These are phyloP conservation scores for Ophiostoma tasmaniense DNA, from an alignment of 2,329 filamentous ascomycete genomes.

Conservation along the genomic window DNA sequence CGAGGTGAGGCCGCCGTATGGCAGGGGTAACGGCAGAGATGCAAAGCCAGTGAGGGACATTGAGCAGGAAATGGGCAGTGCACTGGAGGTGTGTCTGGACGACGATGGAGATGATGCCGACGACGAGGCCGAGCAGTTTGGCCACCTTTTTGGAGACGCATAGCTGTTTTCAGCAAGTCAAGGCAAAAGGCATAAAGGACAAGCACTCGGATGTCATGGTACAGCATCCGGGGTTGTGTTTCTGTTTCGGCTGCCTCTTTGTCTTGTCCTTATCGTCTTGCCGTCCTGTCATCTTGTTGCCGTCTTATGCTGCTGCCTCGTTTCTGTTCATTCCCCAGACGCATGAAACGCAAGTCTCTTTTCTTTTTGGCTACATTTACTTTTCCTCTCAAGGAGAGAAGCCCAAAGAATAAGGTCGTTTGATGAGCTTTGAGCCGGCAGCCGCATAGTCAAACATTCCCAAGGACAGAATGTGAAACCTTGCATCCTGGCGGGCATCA, in stretches of 20 bases:
- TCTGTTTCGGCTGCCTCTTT: background rate
- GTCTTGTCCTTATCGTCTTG: background rate
- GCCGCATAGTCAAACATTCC: background rate
- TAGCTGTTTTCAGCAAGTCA: too few species aligned
- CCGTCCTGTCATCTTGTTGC: background rate
- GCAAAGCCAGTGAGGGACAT: background rate
- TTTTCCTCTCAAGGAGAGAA: too few species aligned
- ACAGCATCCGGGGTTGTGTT: background rate
- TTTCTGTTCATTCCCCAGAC: background rate
- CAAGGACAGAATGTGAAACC: background rate
- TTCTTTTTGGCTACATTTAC: too few species aligned
- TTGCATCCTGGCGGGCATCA: background rate
- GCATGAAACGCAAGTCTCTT: background rate
- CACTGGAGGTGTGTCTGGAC: background rate
- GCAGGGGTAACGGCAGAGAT: background rate
- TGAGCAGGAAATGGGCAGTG: background rate
- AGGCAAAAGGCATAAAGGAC: background rate
- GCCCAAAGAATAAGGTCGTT: background rate
- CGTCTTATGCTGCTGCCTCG: background rate
- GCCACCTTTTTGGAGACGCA: background rate
- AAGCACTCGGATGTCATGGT: background rate
- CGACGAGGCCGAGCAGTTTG: background rate
- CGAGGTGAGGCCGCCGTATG: background rate
- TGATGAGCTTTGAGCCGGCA: background rate
- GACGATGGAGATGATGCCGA: background rate